These are phyloP conservation scores for Cladosporium sp. DNA, from an alignment of 2,329 filamentous ascomycete genomes.

Conservation along the genomic window DNA sequence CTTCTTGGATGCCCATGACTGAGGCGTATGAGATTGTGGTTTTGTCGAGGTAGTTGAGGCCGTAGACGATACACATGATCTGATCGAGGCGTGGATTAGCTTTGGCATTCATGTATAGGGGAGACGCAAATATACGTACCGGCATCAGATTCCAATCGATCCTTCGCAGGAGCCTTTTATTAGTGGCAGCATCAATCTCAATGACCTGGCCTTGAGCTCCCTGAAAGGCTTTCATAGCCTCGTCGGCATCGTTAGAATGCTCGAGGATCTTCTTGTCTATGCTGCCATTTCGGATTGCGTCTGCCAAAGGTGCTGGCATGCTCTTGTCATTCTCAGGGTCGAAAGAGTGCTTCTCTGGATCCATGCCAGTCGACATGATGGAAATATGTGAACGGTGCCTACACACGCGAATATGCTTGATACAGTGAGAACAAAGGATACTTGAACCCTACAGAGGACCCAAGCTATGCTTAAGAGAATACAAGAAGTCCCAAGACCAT, in stretches of 20 bases:
- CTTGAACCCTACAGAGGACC: not conserved
- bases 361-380: not conserved
- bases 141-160: constrained; percentile 63
- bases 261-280: constrained; percentile 40
- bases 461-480: constrained; percentile 6
- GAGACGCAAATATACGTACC: constrained; percentile 20
- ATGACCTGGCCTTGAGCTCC: constrained; percentile 48
- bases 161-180: constrained; percentile 54
- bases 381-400: not conserved
- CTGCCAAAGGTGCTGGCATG: constrained; percentile 20
- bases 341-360: constrained; percentile 12
- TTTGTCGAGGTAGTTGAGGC: constrained; percentile 61
- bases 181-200: constrained; percentile 53
- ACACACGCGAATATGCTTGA: not conserved
- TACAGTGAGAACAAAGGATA: not conserved
- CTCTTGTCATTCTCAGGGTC: constrained; percentile 25
- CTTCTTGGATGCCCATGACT: constrained; percentile 46
- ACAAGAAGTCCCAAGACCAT: constrained; percentile 6
- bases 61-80: constrained; percentile 55
- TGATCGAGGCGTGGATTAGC: constrained; percentile 17
- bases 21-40: constrained; percentile 51
- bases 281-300: constrained; percentile 25
- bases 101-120: not conserved
- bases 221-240: constrained; percentile 56
- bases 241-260: constrained; percentile 56